A percentile compares a stretch with the other conserved stretches of the same genome.
Conservation (phyloP, 2,329 filamentous ascomycete species). For the Talaromyces verruculosus region DNA sequence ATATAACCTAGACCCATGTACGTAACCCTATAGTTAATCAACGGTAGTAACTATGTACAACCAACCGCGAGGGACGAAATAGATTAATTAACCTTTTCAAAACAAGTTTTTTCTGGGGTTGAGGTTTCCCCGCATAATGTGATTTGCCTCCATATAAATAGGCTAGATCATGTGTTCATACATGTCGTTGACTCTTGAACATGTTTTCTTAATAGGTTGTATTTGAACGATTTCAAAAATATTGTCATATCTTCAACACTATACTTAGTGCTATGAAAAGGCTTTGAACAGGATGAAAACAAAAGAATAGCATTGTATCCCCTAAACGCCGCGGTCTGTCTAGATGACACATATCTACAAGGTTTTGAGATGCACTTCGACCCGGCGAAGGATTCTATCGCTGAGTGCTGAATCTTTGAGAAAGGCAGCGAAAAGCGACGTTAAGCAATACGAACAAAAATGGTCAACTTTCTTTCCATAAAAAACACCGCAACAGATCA, state of each 20-base stretch:
- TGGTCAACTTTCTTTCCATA: too few relatives aligned
- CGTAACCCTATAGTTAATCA: too few relatives aligned
- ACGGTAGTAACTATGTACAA: too few relatives aligned
- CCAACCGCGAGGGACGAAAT: neutral
- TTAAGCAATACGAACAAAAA: neutral
- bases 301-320: slow-evolving; percentile 6
- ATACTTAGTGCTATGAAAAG: neutral
- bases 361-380: slow-evolving; percentile 6
- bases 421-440: neutral
- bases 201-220: too few relatives aligned
- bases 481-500: neutral
- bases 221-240: neutral
- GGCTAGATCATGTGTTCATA: neutral
- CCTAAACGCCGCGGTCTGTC: slow-evolving; percentile 9
- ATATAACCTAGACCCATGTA: neutral
- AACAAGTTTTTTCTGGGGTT: neutral
- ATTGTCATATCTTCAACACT: neutral
- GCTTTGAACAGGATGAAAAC: neutral
- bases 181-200: too few relatives aligned
- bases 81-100: neutral
- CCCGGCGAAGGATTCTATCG: slow-evolving; percentile 10
- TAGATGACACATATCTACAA: slow-evolving; percentile 15
- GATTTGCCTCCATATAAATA: neutral
- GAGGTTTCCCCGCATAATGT: neutral
- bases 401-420: neutral